Evolutionary conservation across 257 asterid genomes (phyloP), one percentile per base, ranked within the genome.

Genomic region (Lantana camara): DNA sequence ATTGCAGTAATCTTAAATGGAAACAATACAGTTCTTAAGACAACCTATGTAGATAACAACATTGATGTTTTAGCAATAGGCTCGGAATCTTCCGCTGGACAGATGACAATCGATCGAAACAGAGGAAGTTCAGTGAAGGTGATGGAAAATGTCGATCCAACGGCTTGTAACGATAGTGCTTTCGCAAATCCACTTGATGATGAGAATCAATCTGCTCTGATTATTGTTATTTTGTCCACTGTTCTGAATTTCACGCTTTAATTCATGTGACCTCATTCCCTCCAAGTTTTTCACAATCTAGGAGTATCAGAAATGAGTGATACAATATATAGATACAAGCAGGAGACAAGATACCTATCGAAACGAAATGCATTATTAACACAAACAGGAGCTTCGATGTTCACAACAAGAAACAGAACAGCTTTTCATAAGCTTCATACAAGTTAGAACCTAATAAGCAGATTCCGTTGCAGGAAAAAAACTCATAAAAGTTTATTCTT

Each of bases 1-100:
- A n/a, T n/a, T 48, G 96, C 95, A 41, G 85, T 89, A 19, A 48
- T 85, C 56, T 45, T 89, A 69, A 88, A 72, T 11, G 87, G 87
- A 1, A 78, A 86, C 53, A 46, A 42, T 21, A 58, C 86, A 13
- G 53, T 60, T 16, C 72, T 88, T 12, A 78, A 79, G 42, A 41
- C 90, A n/a, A 56, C 45, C 1, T 85, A 80, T 58, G 77, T 35
- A 49, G 35, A 4, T 57, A 74, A 56, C 74, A 75, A 56, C 0
- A 60, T 92, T 29, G 15, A 72, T 50, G 85, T 92, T 38, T 50
- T 64, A 13, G 88, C 91, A 7, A 64, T 57, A 1, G 95, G 95
- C 4, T 19, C 11, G 11, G 89, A 81, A 71, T 75, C 86, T 20
- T 82, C 83, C 76, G 91, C 85, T 60, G 97, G 97, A 17, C n/a